Evolutionary conservation across 176 grass and related monocot genomes (phyloP), one percentile per base, ranked within the genome.

Genomic region (Oryza glaberrima): DNA sequence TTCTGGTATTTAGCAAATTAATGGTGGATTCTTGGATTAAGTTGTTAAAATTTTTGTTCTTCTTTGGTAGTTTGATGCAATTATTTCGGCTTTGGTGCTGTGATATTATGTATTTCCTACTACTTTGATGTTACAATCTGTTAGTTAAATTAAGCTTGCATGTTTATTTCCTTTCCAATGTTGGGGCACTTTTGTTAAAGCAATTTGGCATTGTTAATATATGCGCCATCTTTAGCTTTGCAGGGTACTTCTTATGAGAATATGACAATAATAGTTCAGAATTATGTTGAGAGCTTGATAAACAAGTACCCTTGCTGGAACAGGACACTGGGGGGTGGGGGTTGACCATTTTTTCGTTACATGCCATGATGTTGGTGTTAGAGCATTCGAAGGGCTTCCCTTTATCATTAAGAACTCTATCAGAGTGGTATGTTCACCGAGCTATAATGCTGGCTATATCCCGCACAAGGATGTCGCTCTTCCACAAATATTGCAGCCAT

Each of bases 271-370:
- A 89, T 92, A 89, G 79, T 92, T 38, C 79, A 79, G 64, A 74
- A 90, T 40, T 93, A 90, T 84, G 83, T 87, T 68, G 72, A 77
- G 69, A 64, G 84, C 15, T 90, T 93, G 79, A 87, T 93, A 81
- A 83, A 69, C 13, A 93, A 93, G 81, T 90, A 90, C 43, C 87
- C 87, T 80, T 93, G 82, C 76, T 93, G 91, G 91, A 93, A 90
- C 71, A 86, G 84, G 65, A 90, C 87, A 61, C 49, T 26, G 26
- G 26, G 26, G 26, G 26, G 26, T 86, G 17, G 87, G 88, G 67
- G 84, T 81, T 16, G 81, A 93, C 58, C 88, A 88, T 43, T 78
- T 93, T 56, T 84, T 90, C 67, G 77, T 93, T 14, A 81, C 91
- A 51, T 90, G 91, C 58, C 88, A 90, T 71, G 88, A 85, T 79